Evolutionary conservation across 2,329 filamentous ascomycete genomes (phyloP).

Genomic region (Celoporthe dispersa): DNA sequence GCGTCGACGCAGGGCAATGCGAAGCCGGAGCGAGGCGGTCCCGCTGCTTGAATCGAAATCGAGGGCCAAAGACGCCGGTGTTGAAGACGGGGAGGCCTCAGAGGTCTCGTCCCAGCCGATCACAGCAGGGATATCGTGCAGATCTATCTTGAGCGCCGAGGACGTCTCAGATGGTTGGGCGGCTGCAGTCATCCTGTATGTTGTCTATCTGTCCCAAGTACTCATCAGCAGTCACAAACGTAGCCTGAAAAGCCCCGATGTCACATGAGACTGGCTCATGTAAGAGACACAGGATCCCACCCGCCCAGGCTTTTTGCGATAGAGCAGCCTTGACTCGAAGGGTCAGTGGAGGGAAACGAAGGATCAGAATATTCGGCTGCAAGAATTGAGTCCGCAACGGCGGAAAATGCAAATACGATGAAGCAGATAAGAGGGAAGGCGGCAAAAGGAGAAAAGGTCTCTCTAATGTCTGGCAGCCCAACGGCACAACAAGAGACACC

Average conservation of each 20-base stretch:
- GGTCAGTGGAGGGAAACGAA: background rate
- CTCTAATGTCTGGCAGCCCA: conserved; percentile 1
- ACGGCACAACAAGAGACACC: conserved; percentile 16
- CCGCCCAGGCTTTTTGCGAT: conserved; percentile 16
- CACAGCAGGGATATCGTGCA: background rate
- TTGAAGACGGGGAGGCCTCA: conserved; percentile 5
- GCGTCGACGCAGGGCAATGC: conserved; percentile 9
- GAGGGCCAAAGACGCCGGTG: conserved; percentile 7
- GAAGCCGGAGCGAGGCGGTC: background rate
- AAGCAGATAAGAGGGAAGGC: background rate
- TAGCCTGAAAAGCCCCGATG: background rate
- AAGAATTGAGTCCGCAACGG: too few species aligned
- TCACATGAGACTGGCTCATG: background rate
- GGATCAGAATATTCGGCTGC: too few species aligned
- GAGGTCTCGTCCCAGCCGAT: background rate
- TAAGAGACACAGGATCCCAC: conserved; percentile 18
- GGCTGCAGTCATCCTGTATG: background rate
- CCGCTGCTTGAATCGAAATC: conserved; percentile 1
- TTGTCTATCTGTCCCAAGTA: background rate
- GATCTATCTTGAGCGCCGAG: background rate
- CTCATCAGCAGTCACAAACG: background rate
- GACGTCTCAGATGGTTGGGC: background rate
- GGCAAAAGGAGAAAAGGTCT: background rate
- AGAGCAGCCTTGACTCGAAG: conserved; percentile 22
- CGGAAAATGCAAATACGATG: too few species aligned